phyloP scores from a whole-genome alignment of 2,329 filamentous ascomycete genomes.

The Celoporthe dispersa region DNA sequence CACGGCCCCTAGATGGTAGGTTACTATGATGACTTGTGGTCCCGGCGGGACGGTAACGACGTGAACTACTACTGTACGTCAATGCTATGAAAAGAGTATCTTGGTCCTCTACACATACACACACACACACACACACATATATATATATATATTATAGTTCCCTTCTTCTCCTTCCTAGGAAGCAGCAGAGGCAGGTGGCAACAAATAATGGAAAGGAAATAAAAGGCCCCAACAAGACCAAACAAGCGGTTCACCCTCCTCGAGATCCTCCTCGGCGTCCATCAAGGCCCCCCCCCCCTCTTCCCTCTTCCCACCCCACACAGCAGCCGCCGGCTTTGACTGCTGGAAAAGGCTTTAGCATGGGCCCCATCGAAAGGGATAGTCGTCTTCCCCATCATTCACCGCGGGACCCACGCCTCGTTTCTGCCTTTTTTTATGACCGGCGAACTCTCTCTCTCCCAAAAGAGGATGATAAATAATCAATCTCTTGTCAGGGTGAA shows the following conservation, averaged over 20 bases:
- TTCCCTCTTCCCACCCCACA: background rate
- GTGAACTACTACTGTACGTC: background rate
- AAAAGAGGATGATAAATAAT: background rate
- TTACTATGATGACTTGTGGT: background rate
- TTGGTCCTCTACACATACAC: background rate
- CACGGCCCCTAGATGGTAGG: background rate
- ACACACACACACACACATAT: background rate
- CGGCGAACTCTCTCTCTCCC: background rate
- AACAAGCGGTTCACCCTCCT: background rate
- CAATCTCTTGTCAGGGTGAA: background rate
- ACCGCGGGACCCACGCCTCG: background rate
- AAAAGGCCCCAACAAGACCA: background rate
- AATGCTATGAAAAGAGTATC: background rate
- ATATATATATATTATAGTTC: no score
- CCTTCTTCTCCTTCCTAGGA: background rate
- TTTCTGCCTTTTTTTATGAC: background rate
- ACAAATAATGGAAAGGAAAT: background rate
- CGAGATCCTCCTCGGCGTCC: background rate
- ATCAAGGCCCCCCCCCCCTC: background rate
- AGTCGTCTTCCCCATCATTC: background rate
- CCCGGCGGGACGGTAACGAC: slow-evolving; percentile 11
- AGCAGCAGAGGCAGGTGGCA: background rate
- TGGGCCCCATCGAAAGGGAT: slow-evolving; percentile 1
- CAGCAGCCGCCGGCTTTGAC: background rate
- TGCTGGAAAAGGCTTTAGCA: background rate